Base-by-base conservation (phyloP, 768 basidiomycete genomes). In the Phanerodontia chrysosporium region DNA sequence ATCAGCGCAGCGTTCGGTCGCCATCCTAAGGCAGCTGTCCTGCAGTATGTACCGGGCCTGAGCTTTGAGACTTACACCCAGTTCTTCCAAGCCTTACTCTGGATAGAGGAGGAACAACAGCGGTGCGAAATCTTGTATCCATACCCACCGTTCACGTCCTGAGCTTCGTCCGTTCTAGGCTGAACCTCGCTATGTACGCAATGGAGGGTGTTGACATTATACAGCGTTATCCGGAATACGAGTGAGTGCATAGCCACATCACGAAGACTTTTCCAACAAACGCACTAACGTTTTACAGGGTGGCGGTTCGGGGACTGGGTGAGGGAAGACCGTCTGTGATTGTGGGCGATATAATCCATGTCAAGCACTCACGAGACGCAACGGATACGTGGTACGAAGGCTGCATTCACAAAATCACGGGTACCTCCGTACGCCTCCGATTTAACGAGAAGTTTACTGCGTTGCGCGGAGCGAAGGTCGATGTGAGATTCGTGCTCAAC, bases 341-440 rank as follows among this genome's bases (percentile, higher is more conserved):
- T 4, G 74, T 83, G 32, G 85, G 85, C 76, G 65, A 71, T 72
- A 69, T 71, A 0, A 58, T 61, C 44, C 49, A 58, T 29, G 82
- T 86, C 0, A 76, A 80, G 61, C 74, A 59, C 21, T 67, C 72
- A 24, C 76, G 75, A 24, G 67, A 74, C 3, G 63, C 65, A 0
- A 59, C 69, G 18, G 80, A 78, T 0, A 75, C 76, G 28, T 87
- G 83, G 84, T 83, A 72, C 56, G 79, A 82, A 67, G 86, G 86
- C 14, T 75, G 76, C 39, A 85, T 87, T 4, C 83, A 85, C 53
- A 66, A 75, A 5, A 76, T 86, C 13, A 76, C 72, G 29, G 69
- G 78, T 58, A 70, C 73, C 9, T 75, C 80, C 69, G 83, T 89
- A 8, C 78, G 76, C 1, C 72, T 89, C 0, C 70, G 75, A 16